Base-by-base conservation (phyloP, 2,329 filamentous ascomycete genomes). In the Fusarium austroafricanum region DNA sequence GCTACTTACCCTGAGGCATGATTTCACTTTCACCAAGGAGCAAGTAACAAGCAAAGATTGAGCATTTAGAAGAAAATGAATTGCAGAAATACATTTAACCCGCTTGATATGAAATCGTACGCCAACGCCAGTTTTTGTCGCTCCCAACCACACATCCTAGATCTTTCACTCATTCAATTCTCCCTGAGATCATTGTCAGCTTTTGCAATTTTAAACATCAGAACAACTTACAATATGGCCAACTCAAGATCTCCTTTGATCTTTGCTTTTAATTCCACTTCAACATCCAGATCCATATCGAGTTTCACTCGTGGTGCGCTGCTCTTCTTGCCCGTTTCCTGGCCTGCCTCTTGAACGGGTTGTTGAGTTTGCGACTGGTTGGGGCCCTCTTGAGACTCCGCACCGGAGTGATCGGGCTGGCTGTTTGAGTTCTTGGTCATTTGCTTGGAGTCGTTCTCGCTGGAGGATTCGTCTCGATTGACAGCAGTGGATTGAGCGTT, bases 271-370 rank as follows among this genome's bases (percentile, higher is more conserved):
- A 67, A 39, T 17, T 67, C 23, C 8, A 67, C 17, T 20, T 67
- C 64, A 12, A 67, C 26, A 31, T 67, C 64, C 1, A 67, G 44
- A 15, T 67, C 64, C 62, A 67, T 67, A 6, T 67, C 62, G 5
- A 67, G 23, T 12, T 23, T 67, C 12, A 67, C 56, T 7, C 62
- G 38, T 6, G 64, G 62, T 14, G 62, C 62, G 2, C 62, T 56
- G 8, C 52, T 63, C 42, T 67, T 67, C 39, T 61, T 45, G 10
- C 6, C 33, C 4, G 45, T 17, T 23, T 51, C 26, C 31, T 67
- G 33, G 9, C 15, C 38, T 12, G 20, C 20, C 37, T 29, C 6
- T 10, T 61, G 58, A 3, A 26, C 10, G 3, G 42, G 37, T 8
- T 65, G 59, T 14, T 60, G 54, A 3, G 5, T 17, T 11, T 40